Evolutionary conservation across 148 eudicot species (phyloP).

Genomic region (Silene uniflora): DNA sequence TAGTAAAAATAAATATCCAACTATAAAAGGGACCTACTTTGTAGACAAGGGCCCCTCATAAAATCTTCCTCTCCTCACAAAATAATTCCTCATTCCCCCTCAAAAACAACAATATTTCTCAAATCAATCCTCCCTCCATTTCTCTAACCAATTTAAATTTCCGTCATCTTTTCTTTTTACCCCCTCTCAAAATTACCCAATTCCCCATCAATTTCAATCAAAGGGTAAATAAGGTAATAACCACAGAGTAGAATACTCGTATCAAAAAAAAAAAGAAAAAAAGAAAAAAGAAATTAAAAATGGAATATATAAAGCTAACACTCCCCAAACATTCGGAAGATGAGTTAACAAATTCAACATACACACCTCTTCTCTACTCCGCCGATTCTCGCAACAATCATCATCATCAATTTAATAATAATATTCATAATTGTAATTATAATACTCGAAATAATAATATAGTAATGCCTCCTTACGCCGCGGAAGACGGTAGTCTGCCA

Average conservation of each 20-base stretch:
- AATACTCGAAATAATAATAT: neutral
- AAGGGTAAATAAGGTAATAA: neutral
- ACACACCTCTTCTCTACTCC: conserved; percentile 12
- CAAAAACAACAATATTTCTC: neutral
- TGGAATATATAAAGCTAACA: conserved; percentile 28
- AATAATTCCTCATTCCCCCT: neutral
- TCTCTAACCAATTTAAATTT: neutral
- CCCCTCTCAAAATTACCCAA: neutral
- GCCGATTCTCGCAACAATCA: neutral
- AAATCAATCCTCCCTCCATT: neutral
- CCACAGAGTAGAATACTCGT: neutral
- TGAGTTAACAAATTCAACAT: conserved; percentile 4
- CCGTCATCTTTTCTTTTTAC: neutral
- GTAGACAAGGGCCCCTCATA: neutral
- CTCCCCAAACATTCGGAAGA: conserved; percentile 24
- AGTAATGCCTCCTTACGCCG: conserved; percentile 20
- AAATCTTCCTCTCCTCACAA: neutral
- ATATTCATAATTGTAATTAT: neutral
- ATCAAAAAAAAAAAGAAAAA: neutral
- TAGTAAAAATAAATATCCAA: too few species aligned
- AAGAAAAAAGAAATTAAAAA: neutral
- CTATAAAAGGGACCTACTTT: neutral
- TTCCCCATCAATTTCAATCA: neutral
- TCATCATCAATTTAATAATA: neutral
- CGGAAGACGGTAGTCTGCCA: conserved; percentile 15